Evolutionary conservation across 2,329 filamentous ascomycete genomes (phyloP).

Genomic region (Neonectria sp.): DNA sequence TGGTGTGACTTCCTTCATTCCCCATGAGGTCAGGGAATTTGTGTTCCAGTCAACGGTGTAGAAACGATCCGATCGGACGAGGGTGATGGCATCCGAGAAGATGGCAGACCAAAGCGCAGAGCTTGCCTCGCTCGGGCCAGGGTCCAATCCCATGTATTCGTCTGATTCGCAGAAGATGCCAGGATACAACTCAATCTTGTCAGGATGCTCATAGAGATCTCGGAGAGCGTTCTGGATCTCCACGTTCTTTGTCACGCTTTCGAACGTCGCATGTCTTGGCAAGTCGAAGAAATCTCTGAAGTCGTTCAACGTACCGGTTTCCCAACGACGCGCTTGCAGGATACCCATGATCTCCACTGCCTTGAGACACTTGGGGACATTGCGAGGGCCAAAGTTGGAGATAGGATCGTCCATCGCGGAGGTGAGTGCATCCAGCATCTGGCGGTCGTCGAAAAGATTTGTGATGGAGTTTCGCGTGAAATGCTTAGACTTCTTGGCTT

Average conservation of each 20-base stretch:
- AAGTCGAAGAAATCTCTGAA: conserved; percentile 74
- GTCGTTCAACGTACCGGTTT: conserved; percentile 72
- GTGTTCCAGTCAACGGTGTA: conserved; percentile 68
- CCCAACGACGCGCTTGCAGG: conserved; percentile 71
- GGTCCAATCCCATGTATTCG: conserved; percentile 75
- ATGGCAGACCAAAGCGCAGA: conserved; percentile 74
- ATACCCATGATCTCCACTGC: conserved; percentile 74
- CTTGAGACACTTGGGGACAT: conserved; percentile 69
- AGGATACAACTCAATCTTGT: conserved; percentile 75
- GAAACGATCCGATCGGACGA: conserved; percentile 78
- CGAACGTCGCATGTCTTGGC: conserved; percentile 69
- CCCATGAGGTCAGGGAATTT: conserved; percentile 53
- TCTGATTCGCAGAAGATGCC: conserved; percentile 76
- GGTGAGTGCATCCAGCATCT: conserved; percentile 52
- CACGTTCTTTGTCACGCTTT: conserved; percentile 42
- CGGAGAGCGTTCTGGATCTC: conserved; percentile 30
- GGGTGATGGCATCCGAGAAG: conserved; percentile 78
- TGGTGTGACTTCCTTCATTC: conserved; percentile 42
- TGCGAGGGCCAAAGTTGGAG: conserved; percentile 64
- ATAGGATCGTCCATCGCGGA: conserved; percentile 67
- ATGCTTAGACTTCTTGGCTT: conserved; percentile 1
- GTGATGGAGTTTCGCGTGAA: conserved; percentile 34
- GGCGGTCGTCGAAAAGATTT: conserved; percentile 24
- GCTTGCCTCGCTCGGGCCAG: conserved; percentile 75
- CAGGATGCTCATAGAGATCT: conserved; percentile 71